These are phyloP conservation scores for Cryphonectria radicalis DNA, from an alignment of 2,329 filamentous ascomycete genomes.

Conservation along the genomic window DNA sequence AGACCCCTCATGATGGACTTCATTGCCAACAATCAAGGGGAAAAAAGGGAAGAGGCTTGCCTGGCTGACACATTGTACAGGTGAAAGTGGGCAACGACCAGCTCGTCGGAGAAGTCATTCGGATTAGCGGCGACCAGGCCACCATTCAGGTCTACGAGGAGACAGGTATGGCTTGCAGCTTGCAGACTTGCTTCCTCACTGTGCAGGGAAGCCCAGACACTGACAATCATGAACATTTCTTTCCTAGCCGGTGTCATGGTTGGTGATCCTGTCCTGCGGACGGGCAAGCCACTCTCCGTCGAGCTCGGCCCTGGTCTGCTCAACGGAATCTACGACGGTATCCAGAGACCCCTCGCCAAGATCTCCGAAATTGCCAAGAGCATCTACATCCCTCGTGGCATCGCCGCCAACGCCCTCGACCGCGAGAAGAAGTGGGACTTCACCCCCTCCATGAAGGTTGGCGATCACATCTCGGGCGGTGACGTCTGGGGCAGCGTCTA, in stretches of 20 bases:
- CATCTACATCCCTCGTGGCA: conserved; percentile 98
- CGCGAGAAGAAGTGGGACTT: conserved; percentile 96
- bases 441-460: conserved; percentile 87
- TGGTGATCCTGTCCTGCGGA: conserved; percentile 88
- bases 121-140: conserved; percentile 92
- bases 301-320: conserved; percentile 96
- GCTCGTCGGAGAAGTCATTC: conserved; percentile 96
- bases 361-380: conserved; percentile 79
- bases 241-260: conserved; percentile 85
- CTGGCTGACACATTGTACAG: conserved; percentile 46
- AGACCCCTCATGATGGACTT: conserved; percentile 24
- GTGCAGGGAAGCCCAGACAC: not conserved
- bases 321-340: conserved; percentile 99
- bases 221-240: conserved; percentile 28
- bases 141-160: conserved; percentile 99
- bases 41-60: conserved; percentile 16
- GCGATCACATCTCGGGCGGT: conserved; percentile 94
- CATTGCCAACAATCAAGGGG: not conserved
- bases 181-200: not conserved
- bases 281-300: conserved; percentile 94
- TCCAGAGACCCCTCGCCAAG: conserved; percentile 88
- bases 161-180: conserved; percentile 68
- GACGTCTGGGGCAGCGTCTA: conserved; percentile 94
- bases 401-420: conserved; percentile 84
- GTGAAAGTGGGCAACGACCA: conserved; percentile 91